Evolutionary conservation across 1,284 basidiomycete genomes (phyloP).

Genomic region (Uromyces viciae-fabae): DNA sequence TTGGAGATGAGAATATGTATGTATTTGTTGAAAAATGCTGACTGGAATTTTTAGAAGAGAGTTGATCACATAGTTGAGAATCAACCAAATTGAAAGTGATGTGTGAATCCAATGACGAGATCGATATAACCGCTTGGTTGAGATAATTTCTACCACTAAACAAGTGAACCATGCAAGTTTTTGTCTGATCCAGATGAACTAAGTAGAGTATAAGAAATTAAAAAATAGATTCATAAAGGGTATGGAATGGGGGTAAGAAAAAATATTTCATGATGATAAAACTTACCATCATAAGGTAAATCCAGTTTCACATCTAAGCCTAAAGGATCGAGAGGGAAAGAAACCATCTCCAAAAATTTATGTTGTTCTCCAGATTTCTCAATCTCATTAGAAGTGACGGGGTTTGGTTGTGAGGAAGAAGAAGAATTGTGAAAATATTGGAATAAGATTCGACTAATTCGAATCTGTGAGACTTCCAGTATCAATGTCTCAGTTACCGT

Average conservation of each 20-base stretch:
- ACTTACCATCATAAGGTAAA: conserved; percentile 23
- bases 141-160: conserved; percentile 25
- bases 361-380: background rate
- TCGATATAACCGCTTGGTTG: conserved; percentile 2
- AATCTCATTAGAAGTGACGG: conserved; percentile 55
- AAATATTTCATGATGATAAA: background rate
- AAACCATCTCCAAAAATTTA: conserved; percentile 18
- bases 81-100: background rate
- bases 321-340: conserved; percentile 34
- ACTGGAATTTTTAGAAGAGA: too few species aligned
- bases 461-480: conserved; percentile 53
- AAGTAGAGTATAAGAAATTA: background rate
- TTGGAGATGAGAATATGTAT: too few species aligned
- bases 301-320: conserved; percentile 26
- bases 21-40: too few species aligned
- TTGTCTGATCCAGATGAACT: conserved; percentile 16
- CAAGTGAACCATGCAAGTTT: conserved; percentile 12
- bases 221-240: background rate
- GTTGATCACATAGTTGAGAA: background rate
- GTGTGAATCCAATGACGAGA: conserved; percentile 12
- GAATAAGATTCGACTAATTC: conserved; percentile 53
- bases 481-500: conserved; percentile 61
- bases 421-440: conserved; percentile 54
- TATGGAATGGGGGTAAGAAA: background rate
- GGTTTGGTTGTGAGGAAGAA: too few species aligned